Evolutionary conservation across 495 filamentous ascomycete species (phyloP).

Genomic region (Daldinia caldariorum): DNA sequence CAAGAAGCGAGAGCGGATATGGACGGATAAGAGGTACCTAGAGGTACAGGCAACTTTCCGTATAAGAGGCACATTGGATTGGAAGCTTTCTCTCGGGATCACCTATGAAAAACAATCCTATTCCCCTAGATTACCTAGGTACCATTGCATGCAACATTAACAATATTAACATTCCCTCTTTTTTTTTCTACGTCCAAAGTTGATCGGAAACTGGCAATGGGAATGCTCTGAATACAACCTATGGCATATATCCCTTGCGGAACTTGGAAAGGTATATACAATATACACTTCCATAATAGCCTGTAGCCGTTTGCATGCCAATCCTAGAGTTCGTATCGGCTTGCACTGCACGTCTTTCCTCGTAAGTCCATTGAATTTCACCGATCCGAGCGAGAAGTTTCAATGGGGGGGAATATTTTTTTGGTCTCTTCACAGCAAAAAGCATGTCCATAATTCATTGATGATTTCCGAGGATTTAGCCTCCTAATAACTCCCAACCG

Average conservation of each 20-base stretch:
- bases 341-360: conserved; percentile 13
- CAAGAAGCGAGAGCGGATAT: too few relatives aligned
- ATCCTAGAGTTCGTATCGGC: not conserved
- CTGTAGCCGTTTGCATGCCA: conserved; percentile 4
- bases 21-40: not conserved
- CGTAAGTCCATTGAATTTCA: conserved; percentile 30
- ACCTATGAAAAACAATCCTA: too few relatives aligned
- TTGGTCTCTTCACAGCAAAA: conserved; percentile 45
- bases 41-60: not conserved
- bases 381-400: conserved; percentile 14
- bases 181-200: not conserved
- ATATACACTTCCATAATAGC: not conserved
- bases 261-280: not conserved
- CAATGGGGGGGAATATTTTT: conserved; percentile 17
- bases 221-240: not conserved
- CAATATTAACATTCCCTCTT: not conserved
- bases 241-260: not conserved
- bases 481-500: conserved; percentile 55
- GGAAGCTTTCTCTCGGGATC: not conserved
- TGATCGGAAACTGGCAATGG: not conserved
- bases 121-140: too few relatives aligned
- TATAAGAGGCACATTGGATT: too few relatives aligned
- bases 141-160: too few relatives aligned
- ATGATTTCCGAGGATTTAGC: conserved; percentile 53
- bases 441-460: conserved; percentile 52